Evolutionary conservation across 2,329 filamentous ascomycete species (phyloP), one percentile per base, ranked within the genome.

Genomic region (Alternaria sp.): DNA sequence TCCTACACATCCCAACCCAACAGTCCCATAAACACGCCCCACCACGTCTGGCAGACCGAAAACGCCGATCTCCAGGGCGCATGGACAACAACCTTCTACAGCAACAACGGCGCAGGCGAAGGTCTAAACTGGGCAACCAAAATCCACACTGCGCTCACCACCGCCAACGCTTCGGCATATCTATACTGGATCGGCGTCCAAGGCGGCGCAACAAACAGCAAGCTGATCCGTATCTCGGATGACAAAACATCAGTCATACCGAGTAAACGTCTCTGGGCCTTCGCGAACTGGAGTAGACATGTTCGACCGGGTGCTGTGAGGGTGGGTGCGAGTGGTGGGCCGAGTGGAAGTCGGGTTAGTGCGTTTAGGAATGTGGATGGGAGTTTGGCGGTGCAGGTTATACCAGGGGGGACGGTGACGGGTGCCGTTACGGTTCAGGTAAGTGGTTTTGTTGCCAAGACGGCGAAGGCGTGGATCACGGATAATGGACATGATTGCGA

Each of bases 101-200:
- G 66, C 5, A 78, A 71, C 65, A 84, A 85, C 54, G 82, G 80
- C 26, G 78, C 80, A 0, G 83, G 83, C 58, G 86, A 88, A 63
- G 86, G 86, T 9, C 75, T 86, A 61, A 85, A 83, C 12, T 88
- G 85, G 86, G 86, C 86, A 2, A 83, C 83, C 68, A 83, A 85
- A 68, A 84, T 88, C 57, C 83, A 84, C 49, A 79, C 80, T 26
- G 84, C 82, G 11, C 77, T 88, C 10, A 79, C 83, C 12, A 81
- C 80, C 63, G 81, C 80, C 26, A 83, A 85, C 63, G 76, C 82
- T 2, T 84, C 82, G 4, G 86, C 81, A 0, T 87, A 87, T 68
- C 77, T 88, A 1, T 87, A 86, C 75, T 88, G 85, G 86, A 81
- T 85, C 68, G 84, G 85, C 25, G 73, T 74, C 3, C 79, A 81